Evolutionary conservation across 176 grass and related monocot species (phyloP), one percentile per base, ranked within the genome.

Genomic region (Chrysopogon serrulatus): DNA sequence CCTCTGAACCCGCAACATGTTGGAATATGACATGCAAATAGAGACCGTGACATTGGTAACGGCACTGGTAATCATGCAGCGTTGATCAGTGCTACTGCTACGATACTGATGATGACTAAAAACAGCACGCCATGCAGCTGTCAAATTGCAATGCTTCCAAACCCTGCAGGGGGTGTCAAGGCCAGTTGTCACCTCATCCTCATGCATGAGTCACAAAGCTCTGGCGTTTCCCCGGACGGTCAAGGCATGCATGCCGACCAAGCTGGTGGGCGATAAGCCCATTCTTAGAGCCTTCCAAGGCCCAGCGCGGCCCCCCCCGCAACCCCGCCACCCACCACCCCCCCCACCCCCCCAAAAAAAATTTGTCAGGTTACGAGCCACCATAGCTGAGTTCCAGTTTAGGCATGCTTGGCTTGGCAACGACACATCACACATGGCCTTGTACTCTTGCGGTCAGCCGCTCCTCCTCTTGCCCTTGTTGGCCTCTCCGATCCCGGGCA

Each of bases 351-450:
- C 42, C 14, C 48, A 69, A 44, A 70, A n/a, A n/a, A n/a, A n/a
- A n/a, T n/a, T 51, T 15, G 83, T 42, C 83, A 56, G 76, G 34
- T n/a, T 51, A 39, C 51, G 5, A 1, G 39, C 5, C 26, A 40
- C 68, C 23, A 8, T 3, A 8, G n/a, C 23, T 3, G 6, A 3
- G 16, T 47, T 81, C 71, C 68, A 61, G 21, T n/a, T n/a, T n/a
- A n/a, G 27, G 37, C 70, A 37, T 77, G 18, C 48, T 21, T 7
- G 5, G 47, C 45, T 2, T 51, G 44, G 86, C 82, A 67, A 86
- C 79, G 73, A 74, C 90, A 82, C 78, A 88, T 85, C 66, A 74
- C 90, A 82, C 78, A 88, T 85, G 86, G 32, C 45, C 65, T 82
- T 82, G 82, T 82, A 81, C 78, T 33, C 59, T 77, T 66, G 66